phyloP scores from a whole-genome alignment of 2,329 filamentous ascomycete genomes.

The Verticillium dahliae region DNA sequence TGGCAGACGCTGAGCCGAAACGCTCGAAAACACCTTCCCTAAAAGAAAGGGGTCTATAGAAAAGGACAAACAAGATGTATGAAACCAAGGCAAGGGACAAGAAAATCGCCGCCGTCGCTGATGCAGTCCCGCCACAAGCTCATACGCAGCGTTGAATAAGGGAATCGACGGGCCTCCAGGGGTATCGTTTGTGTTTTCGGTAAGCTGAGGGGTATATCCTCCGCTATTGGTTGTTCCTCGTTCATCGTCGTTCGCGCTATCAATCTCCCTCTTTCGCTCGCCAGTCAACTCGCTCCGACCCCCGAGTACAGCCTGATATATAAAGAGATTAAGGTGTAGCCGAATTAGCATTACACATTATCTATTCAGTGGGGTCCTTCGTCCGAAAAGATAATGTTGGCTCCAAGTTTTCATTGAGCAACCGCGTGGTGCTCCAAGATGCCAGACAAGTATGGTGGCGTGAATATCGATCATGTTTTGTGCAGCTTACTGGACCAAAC shows the following conservation, averaged over 20 bases:
- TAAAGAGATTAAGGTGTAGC: not conserved
- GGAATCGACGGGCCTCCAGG: not conserved
- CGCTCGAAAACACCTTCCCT: not conserved
- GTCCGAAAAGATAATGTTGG: not conserved
- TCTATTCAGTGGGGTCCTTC: not conserved
- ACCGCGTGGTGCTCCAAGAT: no score
- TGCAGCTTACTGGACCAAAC: not conserved
- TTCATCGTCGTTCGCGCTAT: not conserved
- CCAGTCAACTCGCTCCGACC: not conserved
- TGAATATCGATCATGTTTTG: not conserved
- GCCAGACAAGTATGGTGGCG: not conserved
- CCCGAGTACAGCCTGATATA: not conserved
- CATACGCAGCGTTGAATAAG: not conserved
- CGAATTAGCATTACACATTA: constrained; percentile 1
- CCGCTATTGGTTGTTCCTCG: not conserved
- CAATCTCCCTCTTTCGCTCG: not conserved
- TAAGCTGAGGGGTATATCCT: not conserved
- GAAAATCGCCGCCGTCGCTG: not conserved
- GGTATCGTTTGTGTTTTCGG: not conserved
- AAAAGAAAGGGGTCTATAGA: not conserved
- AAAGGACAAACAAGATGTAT: not conserved
- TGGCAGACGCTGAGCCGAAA: not conserved
- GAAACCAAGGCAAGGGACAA: not conserved
- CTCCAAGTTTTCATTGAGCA: not conserved
- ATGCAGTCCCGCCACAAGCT: not conserved